phyloP scores from a whole-genome alignment of 1,284 basidiomycete species.

The Boletellus sp. region DNA sequence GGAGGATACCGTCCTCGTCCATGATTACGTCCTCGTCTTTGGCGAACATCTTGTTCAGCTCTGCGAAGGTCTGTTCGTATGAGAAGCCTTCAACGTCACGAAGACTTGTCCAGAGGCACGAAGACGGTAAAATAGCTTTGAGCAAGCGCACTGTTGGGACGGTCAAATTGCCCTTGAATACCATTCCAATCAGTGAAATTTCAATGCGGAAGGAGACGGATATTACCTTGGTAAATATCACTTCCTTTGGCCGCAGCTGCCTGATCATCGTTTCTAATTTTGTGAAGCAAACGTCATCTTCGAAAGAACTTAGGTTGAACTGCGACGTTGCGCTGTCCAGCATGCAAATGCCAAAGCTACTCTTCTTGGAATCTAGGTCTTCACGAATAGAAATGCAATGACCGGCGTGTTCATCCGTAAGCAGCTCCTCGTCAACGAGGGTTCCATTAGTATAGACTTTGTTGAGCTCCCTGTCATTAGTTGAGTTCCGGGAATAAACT shows the following conservation, averaged over 20 bases:
- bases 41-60: constrained; percentile 70
- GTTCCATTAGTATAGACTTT: constrained; percentile 98
- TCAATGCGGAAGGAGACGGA: neutral
- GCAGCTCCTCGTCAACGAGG: constrained; percentile 85
- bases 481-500: constrained; percentile 1
- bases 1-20: constrained; percentile 43
- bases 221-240: constrained; percentile 85
- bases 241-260: constrained; percentile 90
- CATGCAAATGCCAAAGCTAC: constrained; percentile 88
- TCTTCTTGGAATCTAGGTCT: constrained; percentile 44
- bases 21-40: constrained; percentile 43
- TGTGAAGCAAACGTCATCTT: constrained; percentile 91
- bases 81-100: constrained; percentile 79
- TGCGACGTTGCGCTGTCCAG: constrained; percentile 95
- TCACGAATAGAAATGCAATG: constrained; percentile 93
- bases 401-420: constrained; percentile 91
- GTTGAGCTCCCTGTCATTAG: constrained; percentile 70
- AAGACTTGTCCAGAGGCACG: constrained; percentile 85
- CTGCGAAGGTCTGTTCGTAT: constrained; percentile 67
- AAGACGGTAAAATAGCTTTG: constrained; percentile 72
- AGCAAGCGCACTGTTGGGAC: constrained; percentile 78
- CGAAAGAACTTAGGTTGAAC: constrained; percentile 88
- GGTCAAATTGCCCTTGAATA: constrained; percentile 71
- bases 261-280: constrained; percentile 92
- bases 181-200: constrained; percentile 4